Evolutionary conservation across 441 rosid genomes (phyloP).

Genomic region (Gossypium lobatum): DNA sequence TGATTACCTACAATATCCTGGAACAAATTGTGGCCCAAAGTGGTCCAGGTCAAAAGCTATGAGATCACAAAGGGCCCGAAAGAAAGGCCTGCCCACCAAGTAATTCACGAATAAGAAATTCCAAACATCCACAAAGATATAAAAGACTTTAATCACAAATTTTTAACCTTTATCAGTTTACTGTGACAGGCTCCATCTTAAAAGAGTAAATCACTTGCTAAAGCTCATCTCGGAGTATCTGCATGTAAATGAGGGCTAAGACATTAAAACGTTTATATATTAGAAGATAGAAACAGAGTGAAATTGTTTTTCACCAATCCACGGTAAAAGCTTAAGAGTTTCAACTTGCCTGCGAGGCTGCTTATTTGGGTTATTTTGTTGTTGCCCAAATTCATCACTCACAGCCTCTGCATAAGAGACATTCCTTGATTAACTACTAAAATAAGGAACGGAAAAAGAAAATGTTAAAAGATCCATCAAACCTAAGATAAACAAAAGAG

Average conservation of each 20-base stretch:
- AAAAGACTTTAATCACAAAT: slow-evolving; percentile 14
- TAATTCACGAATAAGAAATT: slow-evolving; percentile 27
- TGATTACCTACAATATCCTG: slow-evolving; percentile 48
- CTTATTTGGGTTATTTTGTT: slow-evolving; percentile 56
- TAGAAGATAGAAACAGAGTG: background rate
- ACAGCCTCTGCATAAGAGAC: slow-evolving; percentile 36
- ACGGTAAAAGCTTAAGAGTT: background rate
- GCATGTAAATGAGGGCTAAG: slow-evolving; percentile 16
- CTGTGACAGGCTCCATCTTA: slow-evolving; percentile 27
- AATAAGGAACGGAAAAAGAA: background rate
- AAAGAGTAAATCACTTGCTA: slow-evolving; percentile 55
- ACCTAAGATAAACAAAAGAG: slow-evolving; percentile 5
- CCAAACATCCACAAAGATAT: slow-evolving; percentile 18
- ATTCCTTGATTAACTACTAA: slow-evolving; percentile 1
- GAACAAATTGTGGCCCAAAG: slow-evolving; percentile 43
- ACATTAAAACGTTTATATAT: background rate
- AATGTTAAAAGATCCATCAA: background rate
- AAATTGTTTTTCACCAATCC: background rate
- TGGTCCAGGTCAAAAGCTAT: slow-evolving; percentile 44
- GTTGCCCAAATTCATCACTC: slow-evolving; percentile 55
- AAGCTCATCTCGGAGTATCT: slow-evolving; percentile 86
- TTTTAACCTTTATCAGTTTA: slow-evolving; percentile 39
- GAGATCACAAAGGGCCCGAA: slow-evolving; percentile 56
- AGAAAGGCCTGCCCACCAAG: slow-evolving; percentile 37
- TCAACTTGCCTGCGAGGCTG: slow-evolving; percentile 67